Evolutionary conservation across 208 protist species (phyloP).

Genomic region (Porcisia deanei): DNA sequence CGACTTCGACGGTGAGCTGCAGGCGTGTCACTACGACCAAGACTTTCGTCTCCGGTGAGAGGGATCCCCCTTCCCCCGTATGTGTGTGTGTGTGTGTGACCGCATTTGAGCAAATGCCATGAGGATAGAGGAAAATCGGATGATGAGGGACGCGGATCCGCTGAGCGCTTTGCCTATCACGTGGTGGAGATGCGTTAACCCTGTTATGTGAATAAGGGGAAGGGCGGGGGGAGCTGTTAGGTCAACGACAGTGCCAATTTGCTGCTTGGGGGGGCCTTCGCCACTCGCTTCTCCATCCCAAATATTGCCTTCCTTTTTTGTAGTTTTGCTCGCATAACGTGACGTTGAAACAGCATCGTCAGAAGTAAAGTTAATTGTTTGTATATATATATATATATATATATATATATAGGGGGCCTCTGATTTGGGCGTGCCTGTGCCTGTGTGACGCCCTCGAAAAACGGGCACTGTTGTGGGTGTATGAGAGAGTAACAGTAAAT

Average conservation of each 20-base stretch:
- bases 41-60: conserved; percentile 81
- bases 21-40: conserved; percentile 75
- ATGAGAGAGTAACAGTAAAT: too few species aligned
- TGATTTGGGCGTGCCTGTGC: neutral
- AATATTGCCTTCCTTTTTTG: too few species aligned
- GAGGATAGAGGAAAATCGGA: neutral
- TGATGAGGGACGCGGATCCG: too few species aligned
- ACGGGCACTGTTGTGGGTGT: neutral
- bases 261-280: too few species aligned
- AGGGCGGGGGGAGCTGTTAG: too few species aligned
- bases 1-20: conserved; percentile 67
- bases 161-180: too few species aligned
- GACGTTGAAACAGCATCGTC: too few species aligned
- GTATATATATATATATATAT: neutral
- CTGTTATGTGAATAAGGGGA: too few species aligned
- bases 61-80: neutral
- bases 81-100: neutral
- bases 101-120: neutral
- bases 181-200: too few species aligned
- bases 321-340: too few species aligned
- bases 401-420: neutral
- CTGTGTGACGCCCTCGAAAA: neutral
- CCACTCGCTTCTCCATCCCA: too few species aligned
- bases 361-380: neutral
- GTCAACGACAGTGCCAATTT: too few species aligned